phyloP scores from a whole-genome alignment of 1,284 basidiomycete genomes.

The Singerocomus inundabilis region DNA sequence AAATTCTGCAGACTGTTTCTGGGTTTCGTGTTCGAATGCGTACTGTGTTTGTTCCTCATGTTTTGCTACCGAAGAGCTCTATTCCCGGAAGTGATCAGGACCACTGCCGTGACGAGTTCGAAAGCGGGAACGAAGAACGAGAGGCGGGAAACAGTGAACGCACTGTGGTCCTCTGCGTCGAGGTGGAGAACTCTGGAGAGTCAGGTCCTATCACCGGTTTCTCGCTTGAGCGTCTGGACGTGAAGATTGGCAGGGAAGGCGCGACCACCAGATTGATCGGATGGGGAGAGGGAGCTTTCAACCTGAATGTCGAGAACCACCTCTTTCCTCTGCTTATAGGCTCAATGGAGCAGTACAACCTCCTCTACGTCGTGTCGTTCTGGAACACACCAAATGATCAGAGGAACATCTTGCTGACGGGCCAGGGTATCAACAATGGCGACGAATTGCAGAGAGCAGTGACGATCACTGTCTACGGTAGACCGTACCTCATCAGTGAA shows the following conservation, averaged over 20 bases:
- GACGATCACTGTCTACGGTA: conserved; percentile 73
- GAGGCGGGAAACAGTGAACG: conserved; percentile 77
- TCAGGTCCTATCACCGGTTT: conserved; percentile 59
- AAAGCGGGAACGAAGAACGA: conserved; percentile 50
- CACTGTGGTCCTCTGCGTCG: conserved; percentile 82
- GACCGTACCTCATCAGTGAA: conserved; percentile 47
- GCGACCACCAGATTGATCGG: conserved; percentile 67
- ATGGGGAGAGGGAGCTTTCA: conserved; percentile 55
- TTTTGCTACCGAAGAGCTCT: conserved; percentile 48
- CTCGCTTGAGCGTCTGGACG: conserved; percentile 67
- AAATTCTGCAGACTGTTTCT: conserved; percentile 71
- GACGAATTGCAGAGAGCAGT: conserved; percentile 70
- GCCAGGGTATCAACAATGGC: conserved; percentile 15
- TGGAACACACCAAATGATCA: conserved; percentile 62
- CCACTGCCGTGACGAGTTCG: conserved; percentile 36
- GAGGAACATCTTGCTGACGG: conserved; percentile 43
- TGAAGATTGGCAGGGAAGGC: conserved; percentile 73
- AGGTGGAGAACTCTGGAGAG: conserved; percentile 76
- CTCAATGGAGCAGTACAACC: conserved; percentile 77
- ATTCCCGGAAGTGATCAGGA: conserved; percentile 19
- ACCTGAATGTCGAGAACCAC: conserved; percentile 36
- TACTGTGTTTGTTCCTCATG: conserved; percentile 82
- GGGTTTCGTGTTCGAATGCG: conserved; percentile 87
- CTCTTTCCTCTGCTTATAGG: conserved; percentile 72
- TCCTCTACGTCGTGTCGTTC: conserved; percentile 82